Conservation (phyloP, 257 asterid genomes). For the Solanum pinnatisectum region DNA sequence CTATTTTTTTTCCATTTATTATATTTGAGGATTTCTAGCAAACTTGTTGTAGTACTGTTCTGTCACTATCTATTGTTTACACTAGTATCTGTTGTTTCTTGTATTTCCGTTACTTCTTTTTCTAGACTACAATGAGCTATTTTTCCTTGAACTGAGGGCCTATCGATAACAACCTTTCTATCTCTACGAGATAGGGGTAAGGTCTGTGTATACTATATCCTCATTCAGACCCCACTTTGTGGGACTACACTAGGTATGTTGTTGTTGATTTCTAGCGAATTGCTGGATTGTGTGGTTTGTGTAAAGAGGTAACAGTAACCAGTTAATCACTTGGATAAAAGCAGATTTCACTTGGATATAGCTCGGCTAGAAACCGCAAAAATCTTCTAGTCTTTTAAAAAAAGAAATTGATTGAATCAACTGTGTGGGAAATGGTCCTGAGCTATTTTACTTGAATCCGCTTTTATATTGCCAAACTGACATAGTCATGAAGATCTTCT, state of each 20-base stretch:
- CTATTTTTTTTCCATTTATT: background rate
- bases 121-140: background rate
- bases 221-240: background rate
- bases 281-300: background rate
- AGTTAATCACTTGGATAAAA: background rate
- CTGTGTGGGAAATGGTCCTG: background rate
- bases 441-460: background rate
- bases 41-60: background rate
- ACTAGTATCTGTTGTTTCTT: no score
- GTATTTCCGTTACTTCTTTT: background rate
- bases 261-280: background rate
- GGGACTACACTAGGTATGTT: background rate
- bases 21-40: background rate
- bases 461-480: background rate
- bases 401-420: background rate
- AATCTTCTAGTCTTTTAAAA: background rate
- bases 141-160: background rate
- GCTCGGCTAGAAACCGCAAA: background rate
- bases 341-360: background rate
- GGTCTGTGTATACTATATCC: background rate
- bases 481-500: background rate
- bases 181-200: background rate
- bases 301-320: background rate
- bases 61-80: background rate
- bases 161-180: background rate